Evolutionary conservation across 257 asterid species (phyloP).

Genomic region (Leptodermis oblonga): DNA sequence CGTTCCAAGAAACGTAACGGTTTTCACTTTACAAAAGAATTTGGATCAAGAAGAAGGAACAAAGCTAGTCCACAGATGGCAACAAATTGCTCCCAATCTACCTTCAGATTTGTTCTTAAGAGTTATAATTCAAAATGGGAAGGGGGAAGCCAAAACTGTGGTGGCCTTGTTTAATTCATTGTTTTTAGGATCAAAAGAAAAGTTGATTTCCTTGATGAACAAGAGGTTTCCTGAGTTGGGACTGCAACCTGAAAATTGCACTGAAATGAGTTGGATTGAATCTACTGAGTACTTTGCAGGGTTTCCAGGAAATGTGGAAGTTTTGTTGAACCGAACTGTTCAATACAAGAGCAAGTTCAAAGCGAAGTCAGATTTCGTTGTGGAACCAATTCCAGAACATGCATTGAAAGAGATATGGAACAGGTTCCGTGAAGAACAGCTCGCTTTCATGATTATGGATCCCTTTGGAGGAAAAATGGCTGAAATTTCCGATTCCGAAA

Average conservation of each 20-base stretch:
- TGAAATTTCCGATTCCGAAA: conserved; percentile 15
- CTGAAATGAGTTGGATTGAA: conserved; percentile 24
- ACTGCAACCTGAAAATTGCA: conserved; percentile 7
- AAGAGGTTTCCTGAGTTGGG: conserved; percentile 22
- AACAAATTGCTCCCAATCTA: conserved; percentile 13
- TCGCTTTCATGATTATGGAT: conserved; percentile 24
- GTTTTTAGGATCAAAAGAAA: conserved; percentile 20
- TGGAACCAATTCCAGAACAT: conserved; percentile 14
- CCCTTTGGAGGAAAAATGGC: conserved; percentile 31
- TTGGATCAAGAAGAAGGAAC: conserved; percentile 13
- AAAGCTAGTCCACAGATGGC: conserved; percentile 23
- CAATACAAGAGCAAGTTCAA: conserved; percentile 24
- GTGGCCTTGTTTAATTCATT: conserved; percentile 17
- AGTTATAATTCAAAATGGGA: conserved; percentile 18
- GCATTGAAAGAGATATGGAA: conserved; percentile 18
- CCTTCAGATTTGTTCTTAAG: conserved; percentile 19
- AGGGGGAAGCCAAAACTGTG: not conserved
- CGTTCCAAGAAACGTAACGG: conserved; percentile 17
- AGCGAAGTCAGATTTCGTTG: conserved; percentile 27
- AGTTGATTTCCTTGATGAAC: conserved; percentile 15
- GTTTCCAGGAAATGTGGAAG: conserved; percentile 9
- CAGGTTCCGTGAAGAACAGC: conserved; percentile 15
- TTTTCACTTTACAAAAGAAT: conserved; percentile 20
- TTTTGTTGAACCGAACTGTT: conserved; percentile 17
- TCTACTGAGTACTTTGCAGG: conserved; percentile 25